These are phyloP conservation scores for Leccinum broughii DNA, from an alignment of 768 basidiomycete genomes.

Conservation along the genomic window DNA sequence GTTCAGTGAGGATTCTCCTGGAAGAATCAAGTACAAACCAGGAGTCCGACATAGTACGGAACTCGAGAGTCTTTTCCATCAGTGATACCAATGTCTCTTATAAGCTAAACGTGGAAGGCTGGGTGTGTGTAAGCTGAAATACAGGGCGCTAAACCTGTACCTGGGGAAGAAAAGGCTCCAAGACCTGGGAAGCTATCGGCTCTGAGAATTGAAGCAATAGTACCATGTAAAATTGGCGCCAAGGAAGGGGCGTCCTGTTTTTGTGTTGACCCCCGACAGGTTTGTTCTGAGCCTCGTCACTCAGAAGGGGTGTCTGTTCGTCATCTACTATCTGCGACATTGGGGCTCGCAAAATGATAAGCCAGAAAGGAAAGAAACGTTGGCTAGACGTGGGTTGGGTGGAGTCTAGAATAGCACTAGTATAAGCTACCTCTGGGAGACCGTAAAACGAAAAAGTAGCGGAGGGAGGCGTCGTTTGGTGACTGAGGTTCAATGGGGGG, in stretches of 20 bases:
- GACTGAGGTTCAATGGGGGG: no score
- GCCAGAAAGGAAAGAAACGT: no score
- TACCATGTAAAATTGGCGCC: conserved; percentile 66
- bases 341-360: no score
- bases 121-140: background rate
- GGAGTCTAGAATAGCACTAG: no score
- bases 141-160: conserved; percentile 34
- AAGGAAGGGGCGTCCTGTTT: conserved; percentile 58
- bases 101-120: conserved; percentile 17
- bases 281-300: no score
- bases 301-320: no score
- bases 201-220: conserved; percentile 73
- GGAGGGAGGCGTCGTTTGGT: no score
- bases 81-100: conserved; percentile 37
- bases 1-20: background rate
- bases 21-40: conserved; percentile 35
- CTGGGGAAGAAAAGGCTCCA: conserved; percentile 69
- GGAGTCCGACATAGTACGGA: conserved; percentile 48
- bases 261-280: background rate
- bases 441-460: no score
- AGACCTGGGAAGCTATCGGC: conserved; percentile 71
- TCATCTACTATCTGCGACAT: no score
- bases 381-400: no score
- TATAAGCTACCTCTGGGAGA: no score
- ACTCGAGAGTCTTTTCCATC: conserved; percentile 46